Conservation (phyloP, 345 rosid genomes). For the Populus deltoides region DNA sequence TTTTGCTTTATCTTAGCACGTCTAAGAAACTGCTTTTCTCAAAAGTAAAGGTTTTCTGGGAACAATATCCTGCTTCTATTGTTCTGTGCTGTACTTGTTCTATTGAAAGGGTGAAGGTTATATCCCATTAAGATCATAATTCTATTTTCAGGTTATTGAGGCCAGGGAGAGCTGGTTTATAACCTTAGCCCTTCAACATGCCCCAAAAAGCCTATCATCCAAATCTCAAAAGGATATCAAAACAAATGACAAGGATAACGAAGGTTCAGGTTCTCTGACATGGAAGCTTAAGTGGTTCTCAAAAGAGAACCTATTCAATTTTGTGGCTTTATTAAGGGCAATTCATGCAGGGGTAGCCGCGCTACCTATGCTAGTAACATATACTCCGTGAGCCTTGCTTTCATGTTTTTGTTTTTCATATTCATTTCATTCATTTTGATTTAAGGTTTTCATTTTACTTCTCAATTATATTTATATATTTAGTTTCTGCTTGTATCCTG, state of each 20-base stretch:
- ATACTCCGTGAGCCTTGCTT: slow-evolving; percentile 21
- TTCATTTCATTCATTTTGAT: slow-evolving; percentile 48
- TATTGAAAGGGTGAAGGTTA: background rate
- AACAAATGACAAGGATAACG: slow-evolving; percentile 2
- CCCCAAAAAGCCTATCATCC: slow-evolving; percentile 26
- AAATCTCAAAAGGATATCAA: slow-evolving; percentile 18
- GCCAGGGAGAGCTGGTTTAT: slow-evolving; percentile 34
- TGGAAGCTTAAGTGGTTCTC: slow-evolving; percentile 80
- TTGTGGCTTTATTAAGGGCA: slow-evolving; percentile 67
- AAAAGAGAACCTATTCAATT: slow-evolving; percentile 44
- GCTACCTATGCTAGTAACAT: slow-evolving; percentile 50
- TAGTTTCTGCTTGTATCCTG: slow-evolving; percentile 11
- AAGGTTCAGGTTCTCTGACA: slow-evolving; percentile 21
- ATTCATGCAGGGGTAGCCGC: slow-evolving; percentile 45
- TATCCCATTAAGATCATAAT: background rate
- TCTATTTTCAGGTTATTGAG: slow-evolving; percentile 51
- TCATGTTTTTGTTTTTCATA: slow-evolving; percentile 7
- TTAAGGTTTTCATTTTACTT: slow-evolving; percentile 1
- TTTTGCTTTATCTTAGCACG: background rate
- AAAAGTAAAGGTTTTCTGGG: background rate
- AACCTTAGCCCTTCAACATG: slow-evolving; percentile 40
- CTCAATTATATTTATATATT: background rate
- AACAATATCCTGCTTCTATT: background rate
- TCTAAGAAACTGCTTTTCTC: background rate
- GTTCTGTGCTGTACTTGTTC: background rate